Evolutionary conservation across 129 eudicot species (phyloP).

Genomic region (Dittrichia graveolens): DNA sequence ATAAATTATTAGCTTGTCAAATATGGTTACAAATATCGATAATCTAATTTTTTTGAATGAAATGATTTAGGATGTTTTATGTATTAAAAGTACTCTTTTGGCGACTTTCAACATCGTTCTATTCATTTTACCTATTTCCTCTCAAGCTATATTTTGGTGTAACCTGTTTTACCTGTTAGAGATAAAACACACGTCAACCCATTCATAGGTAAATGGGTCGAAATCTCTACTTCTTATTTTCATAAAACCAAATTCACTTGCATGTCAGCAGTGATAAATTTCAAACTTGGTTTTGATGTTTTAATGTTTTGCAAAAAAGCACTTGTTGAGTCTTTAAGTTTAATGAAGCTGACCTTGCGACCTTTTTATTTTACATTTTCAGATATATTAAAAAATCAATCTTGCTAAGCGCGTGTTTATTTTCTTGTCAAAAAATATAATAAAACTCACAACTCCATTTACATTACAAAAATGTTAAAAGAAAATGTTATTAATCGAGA

Average conservation of each 20-base stretch:
- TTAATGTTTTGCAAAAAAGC: not conserved
- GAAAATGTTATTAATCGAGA: slow-evolving; percentile 7
- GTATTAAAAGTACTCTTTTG: slow-evolving; percentile 11
- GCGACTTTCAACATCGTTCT: not conserved
- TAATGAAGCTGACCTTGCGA: not conserved
- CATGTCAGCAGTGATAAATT: not conserved
- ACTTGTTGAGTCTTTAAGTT: not conserved
- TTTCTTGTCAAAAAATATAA: not conserved
- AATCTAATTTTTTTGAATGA: not conserved
- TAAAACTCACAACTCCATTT: not conserved
- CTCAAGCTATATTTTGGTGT: not conserved
- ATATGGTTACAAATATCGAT: not conserved
- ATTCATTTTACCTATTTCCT: not conserved
- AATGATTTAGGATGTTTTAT: slow-evolving; percentile 1
- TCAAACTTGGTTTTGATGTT: slow-evolving; percentile 1
- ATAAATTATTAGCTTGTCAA: slow-evolving; percentile 4
- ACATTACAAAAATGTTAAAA: not conserved
- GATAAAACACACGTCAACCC: not conserved
- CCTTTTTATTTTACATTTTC: not conserved
- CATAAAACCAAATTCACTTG: not conserved
- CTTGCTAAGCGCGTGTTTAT: not conserved
- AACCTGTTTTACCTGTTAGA: not conserved
- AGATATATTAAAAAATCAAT: not conserved
- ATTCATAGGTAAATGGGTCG: not conserved
- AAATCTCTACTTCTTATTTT: not conserved